phyloP scores from a whole-genome alignment of 371 early-diverging fungal genomes.

The Mucor circinelloides region DNA sequence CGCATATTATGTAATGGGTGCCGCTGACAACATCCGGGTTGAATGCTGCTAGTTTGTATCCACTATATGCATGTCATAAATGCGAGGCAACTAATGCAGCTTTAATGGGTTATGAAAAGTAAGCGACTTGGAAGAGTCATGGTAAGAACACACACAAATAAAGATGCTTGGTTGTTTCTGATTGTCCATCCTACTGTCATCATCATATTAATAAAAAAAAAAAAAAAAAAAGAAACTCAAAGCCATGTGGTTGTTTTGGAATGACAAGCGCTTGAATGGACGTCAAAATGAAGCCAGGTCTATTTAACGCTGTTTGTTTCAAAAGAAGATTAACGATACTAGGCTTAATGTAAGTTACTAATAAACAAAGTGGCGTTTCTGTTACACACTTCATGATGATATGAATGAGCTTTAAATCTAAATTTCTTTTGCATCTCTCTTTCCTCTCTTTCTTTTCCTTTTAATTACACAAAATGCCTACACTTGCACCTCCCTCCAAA shows the following conservation, averaged over 20 bases:
- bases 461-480: not conserved
- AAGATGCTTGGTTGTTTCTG: not conserved
- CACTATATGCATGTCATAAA: not conserved
- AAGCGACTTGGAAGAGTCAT: not conserved
- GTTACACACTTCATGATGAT: not conserved
- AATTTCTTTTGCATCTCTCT: slow-evolving; percentile 13
- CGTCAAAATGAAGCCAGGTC: no score
- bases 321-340: not conserved
- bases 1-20: not conserved
- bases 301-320: not conserved
- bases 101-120: not conserved
- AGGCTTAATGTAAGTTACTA: not conserved
- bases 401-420: not conserved
- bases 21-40: not conserved
- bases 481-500: not conserved
- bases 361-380: not conserved
- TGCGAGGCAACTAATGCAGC: not conserved
- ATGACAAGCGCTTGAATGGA: no score
- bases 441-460: not conserved
- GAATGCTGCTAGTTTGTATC: not conserved
- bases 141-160: not conserved
- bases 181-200: not conserved
- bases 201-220: not conserved
- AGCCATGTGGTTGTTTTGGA: no score
- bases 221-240: not conserved